phyloP scores from a whole-genome alignment of 2,329 filamentous ascomycete species.

The Penicillium sp. region DNA sequence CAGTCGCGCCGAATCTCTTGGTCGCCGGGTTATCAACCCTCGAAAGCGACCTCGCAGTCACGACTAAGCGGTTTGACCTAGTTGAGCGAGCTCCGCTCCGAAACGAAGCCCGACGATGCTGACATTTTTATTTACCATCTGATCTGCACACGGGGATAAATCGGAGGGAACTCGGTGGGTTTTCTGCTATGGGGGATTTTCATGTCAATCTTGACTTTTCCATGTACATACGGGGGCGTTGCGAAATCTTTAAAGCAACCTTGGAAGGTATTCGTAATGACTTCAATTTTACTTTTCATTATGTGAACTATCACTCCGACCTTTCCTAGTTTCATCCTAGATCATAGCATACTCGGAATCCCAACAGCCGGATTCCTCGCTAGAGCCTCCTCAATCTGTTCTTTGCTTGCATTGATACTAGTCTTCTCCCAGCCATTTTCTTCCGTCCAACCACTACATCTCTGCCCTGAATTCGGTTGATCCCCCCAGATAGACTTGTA shows the following conservation, averaged over 20 bases:
- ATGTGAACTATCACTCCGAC: background rate
- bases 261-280: background rate
- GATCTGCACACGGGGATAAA: background rate
- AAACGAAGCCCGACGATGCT: background rate
- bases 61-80: background rate
- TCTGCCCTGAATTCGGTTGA: background rate
- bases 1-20: background rate
- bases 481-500: conserved; percentile 17
- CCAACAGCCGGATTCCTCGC: background rate
- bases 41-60: conserved; percentile 5
- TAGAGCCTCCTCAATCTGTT: conserved; percentile 15
- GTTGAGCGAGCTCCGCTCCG: background rate
- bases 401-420: background rate
- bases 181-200: background rate
- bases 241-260: background rate
- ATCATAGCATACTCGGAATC: background rate
- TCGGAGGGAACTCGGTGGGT: background rate
- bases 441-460: background rate
- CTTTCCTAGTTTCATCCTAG: background rate
- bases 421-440: background rate
- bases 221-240: conserved; percentile 1
- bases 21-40: conserved; percentile 1
- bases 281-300: background rate
- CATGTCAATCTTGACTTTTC: background rate
- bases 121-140: background rate